Evolutionary conservation across 2,329 filamentous ascomycete species (phyloP).

Genomic region (Calonectria honghensis): DNA sequence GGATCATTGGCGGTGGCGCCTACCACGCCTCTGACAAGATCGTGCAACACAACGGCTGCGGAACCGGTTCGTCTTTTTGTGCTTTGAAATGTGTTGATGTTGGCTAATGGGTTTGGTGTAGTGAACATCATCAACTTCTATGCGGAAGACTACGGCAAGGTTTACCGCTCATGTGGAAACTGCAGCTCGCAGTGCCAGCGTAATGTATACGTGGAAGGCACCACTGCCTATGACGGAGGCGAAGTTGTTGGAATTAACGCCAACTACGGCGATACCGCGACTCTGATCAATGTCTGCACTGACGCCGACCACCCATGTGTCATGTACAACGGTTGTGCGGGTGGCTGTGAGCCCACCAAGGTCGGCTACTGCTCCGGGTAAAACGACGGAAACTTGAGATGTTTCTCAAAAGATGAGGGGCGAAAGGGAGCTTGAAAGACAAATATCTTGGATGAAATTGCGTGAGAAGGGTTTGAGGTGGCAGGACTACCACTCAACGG

Average conservation of each 20-base stretch:
- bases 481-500: background rate
- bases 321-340: slow-evolving; percentile 48
- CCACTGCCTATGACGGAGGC: slow-evolving; percentile 62
- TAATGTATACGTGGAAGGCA: slow-evolving; percentile 57
- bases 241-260: slow-evolving; percentile 65
- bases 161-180: slow-evolving; percentile 44
- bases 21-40: slow-evolving; percentile 62
- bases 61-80: slow-evolving; percentile 42
- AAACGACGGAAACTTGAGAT: background rate
- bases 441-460: background rate
- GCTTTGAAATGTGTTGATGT: background rate
- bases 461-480: background rate
- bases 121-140: slow-evolving; percentile 53
- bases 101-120: background rate
- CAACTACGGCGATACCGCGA: slow-evolving; percentile 61
- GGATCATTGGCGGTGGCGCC: slow-evolving; percentile 63
- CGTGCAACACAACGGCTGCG: slow-evolving; percentile 63
- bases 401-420: background rate
- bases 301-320: slow-evolving; percentile 52
- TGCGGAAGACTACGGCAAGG: slow-evolving; percentile 44
- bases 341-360: slow-evolving; percentile 32
- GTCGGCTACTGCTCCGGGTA: slow-evolving; percentile 29
- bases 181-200: slow-evolving; percentile 48
- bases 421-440: background rate
- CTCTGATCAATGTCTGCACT: slow-evolving; percentile 56